phyloP scores from a whole-genome alignment of 1,284 basidiomycete species.

The Cryptococcus sp. region DNA sequence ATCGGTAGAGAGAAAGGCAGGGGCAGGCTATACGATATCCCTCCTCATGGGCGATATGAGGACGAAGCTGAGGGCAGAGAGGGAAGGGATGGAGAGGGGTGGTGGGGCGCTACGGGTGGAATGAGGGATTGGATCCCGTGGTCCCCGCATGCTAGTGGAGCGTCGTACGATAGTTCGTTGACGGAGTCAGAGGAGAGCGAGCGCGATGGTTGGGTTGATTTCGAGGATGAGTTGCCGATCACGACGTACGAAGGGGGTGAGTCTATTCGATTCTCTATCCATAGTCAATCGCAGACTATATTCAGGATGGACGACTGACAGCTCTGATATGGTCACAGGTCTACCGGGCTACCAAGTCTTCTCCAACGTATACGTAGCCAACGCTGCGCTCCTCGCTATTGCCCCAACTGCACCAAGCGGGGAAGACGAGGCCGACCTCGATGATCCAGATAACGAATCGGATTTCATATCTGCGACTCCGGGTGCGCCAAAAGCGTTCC shows the following conservation, averaged over 20 bases:
- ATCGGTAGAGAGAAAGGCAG: no score
- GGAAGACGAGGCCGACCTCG: not conserved
- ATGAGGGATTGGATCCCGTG: slow-evolving; percentile 1
- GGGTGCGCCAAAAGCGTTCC: slow-evolving; percentile 1
- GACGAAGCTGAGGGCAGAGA: not conserved
- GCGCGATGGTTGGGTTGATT: slow-evolving; percentile 27
- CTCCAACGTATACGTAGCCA: slow-evolving; percentile 40
- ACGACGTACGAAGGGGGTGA: slow-evolving; percentile 40
- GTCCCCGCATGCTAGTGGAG: no score
- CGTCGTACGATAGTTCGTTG: no score
- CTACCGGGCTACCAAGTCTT: slow-evolving; percentile 39
- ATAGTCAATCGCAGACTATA: not conserved
- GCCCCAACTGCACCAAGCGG: slow-evolving; percentile 3
- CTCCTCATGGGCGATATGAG: no score
- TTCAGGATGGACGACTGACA: not conserved
- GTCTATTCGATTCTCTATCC: slow-evolving; percentile 4
- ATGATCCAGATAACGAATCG: no score
- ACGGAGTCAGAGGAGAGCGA: not conserved
- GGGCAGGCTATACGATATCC: no score
- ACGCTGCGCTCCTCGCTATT: slow-evolving; percentile 25
- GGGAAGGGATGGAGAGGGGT: no score
- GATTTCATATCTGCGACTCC: no score
- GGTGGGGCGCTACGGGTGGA: not conserved
- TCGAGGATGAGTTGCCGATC: slow-evolving; percentile 22
- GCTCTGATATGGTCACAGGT: slow-evolving; percentile 18